These are phyloP conservation scores for Paracoccidioides brasiliensis DNA, from an alignment of 2,329 filamentous ascomycete species.

Conservation along the genomic window DNA sequence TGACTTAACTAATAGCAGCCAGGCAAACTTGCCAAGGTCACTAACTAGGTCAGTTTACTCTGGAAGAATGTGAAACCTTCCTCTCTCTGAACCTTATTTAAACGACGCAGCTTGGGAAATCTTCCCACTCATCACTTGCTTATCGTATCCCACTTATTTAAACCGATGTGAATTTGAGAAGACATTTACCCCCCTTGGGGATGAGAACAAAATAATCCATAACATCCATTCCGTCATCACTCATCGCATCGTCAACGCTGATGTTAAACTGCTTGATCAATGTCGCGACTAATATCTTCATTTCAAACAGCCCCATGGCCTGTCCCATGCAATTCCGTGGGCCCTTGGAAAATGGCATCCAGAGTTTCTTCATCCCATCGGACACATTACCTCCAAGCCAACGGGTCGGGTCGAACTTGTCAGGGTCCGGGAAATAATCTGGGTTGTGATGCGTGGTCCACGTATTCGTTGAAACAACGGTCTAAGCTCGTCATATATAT, in stretches of 20 bases:
- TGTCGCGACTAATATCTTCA: conserved; percentile 8
- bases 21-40: too few relatives aligned
- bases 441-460: conserved; percentile 8
- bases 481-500: not conserved
- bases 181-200: conserved; percentile 9
- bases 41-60: too few relatives aligned
- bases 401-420: conserved; percentile 8
- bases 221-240: conserved; percentile 7
- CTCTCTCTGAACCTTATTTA: too few relatives aligned
- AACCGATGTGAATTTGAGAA: conserved; percentile 5
- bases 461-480: conserved; percentile 5
- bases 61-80: too few relatives aligned
- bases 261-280: conserved; percentile 6
- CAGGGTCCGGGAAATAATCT: conserved; percentile 6
- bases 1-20: too few relatives aligned
- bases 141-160: not conserved
- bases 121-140: not conserved
- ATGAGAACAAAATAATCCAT: conserved; percentile 11
- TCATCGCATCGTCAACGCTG: conserved; percentile 3
- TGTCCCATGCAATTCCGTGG: conserved; percentile 8
- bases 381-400: conserved; percentile 4
- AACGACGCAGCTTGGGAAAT: too few relatives aligned
- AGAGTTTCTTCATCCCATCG: conserved; percentile 1
- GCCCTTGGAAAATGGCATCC: conserved; percentile 9
- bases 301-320: conserved; percentile 9